Percentiles rank a stretch among this genome's conserved stretches.
phyloP scores from a whole-genome alignment of 768 basidiomycete species.

The Tylopilus vinaceipallidus region DNA sequence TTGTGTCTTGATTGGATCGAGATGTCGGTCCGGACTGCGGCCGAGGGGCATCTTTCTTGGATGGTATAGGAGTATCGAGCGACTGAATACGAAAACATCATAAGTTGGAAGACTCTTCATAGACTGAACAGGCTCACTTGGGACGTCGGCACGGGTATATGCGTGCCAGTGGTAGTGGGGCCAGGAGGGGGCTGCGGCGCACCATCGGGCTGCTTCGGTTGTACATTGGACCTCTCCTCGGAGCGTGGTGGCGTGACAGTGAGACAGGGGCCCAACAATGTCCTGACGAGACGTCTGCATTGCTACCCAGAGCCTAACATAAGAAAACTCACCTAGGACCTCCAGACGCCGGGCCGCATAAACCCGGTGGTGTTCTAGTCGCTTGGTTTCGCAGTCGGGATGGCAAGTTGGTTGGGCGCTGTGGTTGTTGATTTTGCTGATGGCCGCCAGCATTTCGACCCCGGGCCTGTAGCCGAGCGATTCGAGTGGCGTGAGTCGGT shows the following conservation, averaged over 20 bases:
- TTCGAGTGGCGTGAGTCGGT: not conserved
- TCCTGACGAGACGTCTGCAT: too few species aligned
- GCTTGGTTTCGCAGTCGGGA: slow-evolving; percentile 8
- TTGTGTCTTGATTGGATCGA: not conserved
- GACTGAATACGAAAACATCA: slow-evolving; percentile 4
- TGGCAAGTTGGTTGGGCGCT: not conserved
- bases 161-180: too few species aligned
- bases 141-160: not conserved
- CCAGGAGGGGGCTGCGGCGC: too few species aligned
- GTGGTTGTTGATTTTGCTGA: not conserved
- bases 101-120: not conserved
- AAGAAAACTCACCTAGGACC: slow-evolving; percentile 13
- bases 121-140: slow-evolving; percentile 3
- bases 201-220: too few species aligned
- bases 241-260: too few species aligned
- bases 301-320: too few species aligned
- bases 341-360: not conserved
- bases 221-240: too few species aligned
- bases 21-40: not conserved
- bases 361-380: not conserved
- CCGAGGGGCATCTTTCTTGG: not conserved
- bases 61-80: not conserved
- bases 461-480: not conserved
- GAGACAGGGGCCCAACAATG: too few species aligned
- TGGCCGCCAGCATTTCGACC: not conserved